Evolutionary conservation across 2,329 filamentous ascomycete species (phyloP).

Genomic region (Alternaria angustiovoidea): DNA sequence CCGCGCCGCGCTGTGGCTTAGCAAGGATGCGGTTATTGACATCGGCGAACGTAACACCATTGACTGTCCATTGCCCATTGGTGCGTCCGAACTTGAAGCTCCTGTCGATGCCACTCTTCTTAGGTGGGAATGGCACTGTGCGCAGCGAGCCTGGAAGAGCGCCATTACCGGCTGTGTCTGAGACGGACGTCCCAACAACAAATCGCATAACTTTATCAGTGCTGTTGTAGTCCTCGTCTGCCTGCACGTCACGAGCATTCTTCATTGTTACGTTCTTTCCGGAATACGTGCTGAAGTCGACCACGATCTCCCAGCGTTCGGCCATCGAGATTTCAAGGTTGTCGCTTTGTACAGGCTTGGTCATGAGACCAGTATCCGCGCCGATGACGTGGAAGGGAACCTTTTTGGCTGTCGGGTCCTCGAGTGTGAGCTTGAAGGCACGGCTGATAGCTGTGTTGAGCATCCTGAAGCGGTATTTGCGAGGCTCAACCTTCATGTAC

Average conservation of each 20-base stretch:
- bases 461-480: constrained; percentile 67
- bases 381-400: constrained; percentile 64
- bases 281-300: constrained; percentile 63
- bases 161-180: constrained; percentile 35
- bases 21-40: constrained; percentile 48
- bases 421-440: constrained; percentile 61
- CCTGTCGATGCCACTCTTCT: constrained; percentile 40
- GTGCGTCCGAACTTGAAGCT: constrained; percentile 45
- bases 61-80: constrained; percentile 49
- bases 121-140: constrained; percentile 44
- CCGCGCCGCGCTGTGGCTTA: constrained; percentile 44
- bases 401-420: constrained; percentile 45
- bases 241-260: constrained; percentile 57
- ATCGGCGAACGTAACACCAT: constrained; percentile 48
- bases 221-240: constrained; percentile 61
- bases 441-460: constrained; percentile 55
- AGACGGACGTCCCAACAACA: constrained; percentile 54
- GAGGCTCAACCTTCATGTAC: constrained; percentile 64
- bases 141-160: constrained; percentile 38
- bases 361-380: constrained; percentile 58
- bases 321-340: constrained; percentile 62
- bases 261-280: constrained; percentile 61
- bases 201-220: constrained; percentile 56
- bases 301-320: constrained; percentile 67
- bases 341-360: constrained; percentile 55